Evolutionary conservation across 2,329 filamentous ascomycete genomes (phyloP).

Genomic region (Akanthomyces dipterigenus): DNA sequence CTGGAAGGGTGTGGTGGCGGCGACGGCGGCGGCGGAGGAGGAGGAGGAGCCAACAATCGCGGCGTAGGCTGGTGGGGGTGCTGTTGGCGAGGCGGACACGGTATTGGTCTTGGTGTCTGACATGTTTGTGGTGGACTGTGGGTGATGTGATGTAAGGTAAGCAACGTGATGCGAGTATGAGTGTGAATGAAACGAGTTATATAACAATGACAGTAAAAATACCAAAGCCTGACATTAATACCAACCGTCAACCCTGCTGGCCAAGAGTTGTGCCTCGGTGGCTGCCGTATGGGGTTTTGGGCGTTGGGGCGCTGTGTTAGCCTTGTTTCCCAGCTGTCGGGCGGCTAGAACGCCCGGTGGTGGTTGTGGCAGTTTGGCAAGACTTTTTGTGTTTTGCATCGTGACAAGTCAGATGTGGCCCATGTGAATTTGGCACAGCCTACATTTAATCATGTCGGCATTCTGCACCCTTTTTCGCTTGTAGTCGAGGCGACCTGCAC

Average conservation of each 20-base stretch:
- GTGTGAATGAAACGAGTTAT: not conserved
- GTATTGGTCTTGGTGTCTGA: not conserved
- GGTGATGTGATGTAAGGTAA: not conserved
- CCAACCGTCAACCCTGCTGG: not conserved
- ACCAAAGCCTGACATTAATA: not conserved
- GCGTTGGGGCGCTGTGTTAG: not conserved
- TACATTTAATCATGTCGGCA: too few relatives aligned
- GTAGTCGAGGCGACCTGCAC: not conserved
- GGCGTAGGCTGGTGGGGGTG: conserved; percentile 4
- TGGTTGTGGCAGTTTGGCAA: too few relatives aligned
- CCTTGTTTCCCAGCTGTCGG: not conserved
- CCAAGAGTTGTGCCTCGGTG: not conserved
- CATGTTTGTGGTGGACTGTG: not conserved
- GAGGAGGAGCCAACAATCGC: not conserved
- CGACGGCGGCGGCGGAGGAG: not conserved
- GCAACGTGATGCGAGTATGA: too few relatives aligned
- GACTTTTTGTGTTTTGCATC: too few relatives aligned
- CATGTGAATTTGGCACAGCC: too few relatives aligned
- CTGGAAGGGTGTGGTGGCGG: not conserved
- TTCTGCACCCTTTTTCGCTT: not conserved
- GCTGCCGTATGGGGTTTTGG: not conserved
- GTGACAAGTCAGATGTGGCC: too few relatives aligned
- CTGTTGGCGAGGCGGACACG: not conserved
- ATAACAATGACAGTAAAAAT: too few relatives aligned
- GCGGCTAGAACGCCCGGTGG: too few relatives aligned